Evolutionary conservation across 2,329 filamentous ascomycete species (phyloP).

Genomic region (Apiospora koreana): DNA sequence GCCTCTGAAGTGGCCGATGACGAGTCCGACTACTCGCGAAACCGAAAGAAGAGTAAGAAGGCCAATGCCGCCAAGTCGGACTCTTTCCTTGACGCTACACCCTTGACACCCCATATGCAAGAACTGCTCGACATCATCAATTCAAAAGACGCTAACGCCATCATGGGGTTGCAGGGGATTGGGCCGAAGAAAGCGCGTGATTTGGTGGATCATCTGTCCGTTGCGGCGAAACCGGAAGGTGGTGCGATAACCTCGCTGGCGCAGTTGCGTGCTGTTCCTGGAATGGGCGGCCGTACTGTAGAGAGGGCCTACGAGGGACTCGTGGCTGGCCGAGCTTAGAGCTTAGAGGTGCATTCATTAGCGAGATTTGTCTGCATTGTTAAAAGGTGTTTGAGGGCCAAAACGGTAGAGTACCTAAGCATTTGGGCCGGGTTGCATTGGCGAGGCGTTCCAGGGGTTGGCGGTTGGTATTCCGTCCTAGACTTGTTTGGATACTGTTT

Average conservation of each 20-base stretch:
- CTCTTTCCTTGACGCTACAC: conserved; percentile 27
- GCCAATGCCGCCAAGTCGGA: conserved; percentile 18
- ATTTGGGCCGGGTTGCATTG: conserved; percentile 23
- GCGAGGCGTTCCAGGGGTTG: conserved; percentile 22
- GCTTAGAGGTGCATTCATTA: neutral
- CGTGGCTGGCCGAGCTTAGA: conserved; percentile 20
- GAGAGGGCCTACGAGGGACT: conserved; percentile 58
- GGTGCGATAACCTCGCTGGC: conserved; percentile 31
- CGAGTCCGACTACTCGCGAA: conserved; percentile 34
- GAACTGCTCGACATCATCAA: conserved; percentile 72
- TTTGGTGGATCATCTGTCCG: conserved; percentile 56
- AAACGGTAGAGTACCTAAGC: neutral
- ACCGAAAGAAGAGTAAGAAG: conserved; percentile 26
- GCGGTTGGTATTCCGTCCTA: neutral
- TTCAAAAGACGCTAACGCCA: conserved; percentile 66
- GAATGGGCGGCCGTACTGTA: conserved; percentile 57
- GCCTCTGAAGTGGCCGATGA: conserved; percentile 36
- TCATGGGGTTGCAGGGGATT: conserved; percentile 68
- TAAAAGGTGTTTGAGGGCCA: neutral
- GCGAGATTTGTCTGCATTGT: neutral
- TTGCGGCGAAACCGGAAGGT: conserved; percentile 37
- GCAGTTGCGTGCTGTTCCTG: conserved; percentile 55
- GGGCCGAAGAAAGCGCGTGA: conserved; percentile 71
- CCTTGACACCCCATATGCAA: conserved; percentile 58
- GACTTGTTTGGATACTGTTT: conserved; percentile 5